Conservation (phyloP, 1,284 basidiomycete species). For the Microbotryum violaceum region DNA sequence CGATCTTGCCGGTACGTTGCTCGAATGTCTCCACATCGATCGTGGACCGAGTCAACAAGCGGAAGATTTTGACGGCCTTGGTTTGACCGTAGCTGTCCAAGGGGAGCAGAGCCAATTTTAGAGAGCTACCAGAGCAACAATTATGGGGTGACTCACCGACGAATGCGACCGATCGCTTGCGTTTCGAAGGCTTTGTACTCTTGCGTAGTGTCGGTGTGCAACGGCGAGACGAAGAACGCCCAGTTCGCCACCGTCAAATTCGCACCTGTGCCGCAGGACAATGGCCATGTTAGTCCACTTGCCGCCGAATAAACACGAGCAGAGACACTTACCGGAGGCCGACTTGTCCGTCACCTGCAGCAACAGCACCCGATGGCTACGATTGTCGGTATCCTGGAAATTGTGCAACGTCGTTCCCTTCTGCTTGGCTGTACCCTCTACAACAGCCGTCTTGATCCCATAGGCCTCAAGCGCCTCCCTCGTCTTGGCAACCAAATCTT, state of each 20-base stretch:
- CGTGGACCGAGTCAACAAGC: conserved; percentile 70
- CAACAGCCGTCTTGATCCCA: conserved; percentile 67
- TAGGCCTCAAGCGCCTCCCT: conserved; percentile 67
- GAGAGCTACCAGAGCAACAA: neutral
- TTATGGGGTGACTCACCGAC: conserved; percentile 44
- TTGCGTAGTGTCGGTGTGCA: conserved; percentile 66
- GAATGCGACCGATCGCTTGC: conserved; percentile 80
- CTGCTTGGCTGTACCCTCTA: conserved; percentile 65
- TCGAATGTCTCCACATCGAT: conserved; percentile 73
- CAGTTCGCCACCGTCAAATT: conserved; percentile 91
- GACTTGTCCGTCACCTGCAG: conserved; percentile 89
- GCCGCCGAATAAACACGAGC: neutral
- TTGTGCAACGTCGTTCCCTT: conserved; percentile 59
- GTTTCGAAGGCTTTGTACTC: conserved; percentile 77
- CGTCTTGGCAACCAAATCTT: conserved; percentile 83
- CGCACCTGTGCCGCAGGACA: conserved; percentile 27
- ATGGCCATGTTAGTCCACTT: neutral
- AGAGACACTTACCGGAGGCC: conserved; percentile 62
- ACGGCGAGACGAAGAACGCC: conserved; percentile 85
- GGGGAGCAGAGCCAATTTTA: neutral
- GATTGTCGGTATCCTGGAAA: conserved; percentile 68
- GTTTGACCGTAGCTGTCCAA: conserved; percentile 59
- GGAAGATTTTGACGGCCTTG: conserved; percentile 69
- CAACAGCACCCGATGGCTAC: conserved; percentile 61
- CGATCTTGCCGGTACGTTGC: conserved; percentile 20